These are phyloP conservation scores for Hymenoscyphus infarciens DNA, from an alignment of 2,329 filamentous ascomycete species.

Conservation along the genomic window DNA sequence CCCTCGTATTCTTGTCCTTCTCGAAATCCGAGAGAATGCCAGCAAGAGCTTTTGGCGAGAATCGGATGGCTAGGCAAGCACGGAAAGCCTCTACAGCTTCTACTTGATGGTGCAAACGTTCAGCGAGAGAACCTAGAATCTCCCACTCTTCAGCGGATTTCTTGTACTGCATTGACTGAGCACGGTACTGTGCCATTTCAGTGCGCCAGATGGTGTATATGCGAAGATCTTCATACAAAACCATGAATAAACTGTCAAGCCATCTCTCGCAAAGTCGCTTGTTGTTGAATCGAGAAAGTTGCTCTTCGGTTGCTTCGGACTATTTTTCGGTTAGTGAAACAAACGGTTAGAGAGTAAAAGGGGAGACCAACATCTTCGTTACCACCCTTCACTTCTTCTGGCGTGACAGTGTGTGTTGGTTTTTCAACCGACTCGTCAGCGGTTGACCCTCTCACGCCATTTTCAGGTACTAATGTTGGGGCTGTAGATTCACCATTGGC, in stretches of 20 bases:
- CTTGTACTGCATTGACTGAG: slow-evolving; percentile 92
- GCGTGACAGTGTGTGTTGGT: slow-evolving; percentile 73
- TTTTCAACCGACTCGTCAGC: slow-evolving; percentile 59
- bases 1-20: slow-evolving; percentile 71
- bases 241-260: slow-evolving; percentile 99
- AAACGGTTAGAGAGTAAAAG: slow-evolving; percentile 23
- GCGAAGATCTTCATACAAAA: slow-evolving; percentile 93
- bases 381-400: slow-evolving; percentile 72
- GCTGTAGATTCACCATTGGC: slow-evolving; percentile 31
- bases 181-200: slow-evolving; percentile 91
- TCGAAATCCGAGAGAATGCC: slow-evolving; percentile 81
- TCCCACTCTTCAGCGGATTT: slow-evolving; percentile 98
- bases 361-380: slow-evolving; percentile 59
- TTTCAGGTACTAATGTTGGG: slow-evolving; percentile 27
- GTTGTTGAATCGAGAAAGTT: slow-evolving; percentile 90
- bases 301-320: slow-evolving; percentile 62
- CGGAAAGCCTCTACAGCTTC: slow-evolving; percentile 93
- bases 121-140: slow-evolving; percentile 87
- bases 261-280: slow-evolving; percentile 96
- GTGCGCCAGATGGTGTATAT: slow-evolving; percentile 99
- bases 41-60: slow-evolving; percentile 87
- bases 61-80: slow-evolving; percentile 79
- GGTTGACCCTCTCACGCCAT: slow-evolving; percentile 22
- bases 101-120: slow-evolving; percentile 85
- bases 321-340: slow-evolving; percentile 35